These are phyloP conservation scores for Hymenoscyphus infarciens DNA, from an alignment of 2,329 filamentous ascomycete genomes.

Conservation along the genomic window DNA sequence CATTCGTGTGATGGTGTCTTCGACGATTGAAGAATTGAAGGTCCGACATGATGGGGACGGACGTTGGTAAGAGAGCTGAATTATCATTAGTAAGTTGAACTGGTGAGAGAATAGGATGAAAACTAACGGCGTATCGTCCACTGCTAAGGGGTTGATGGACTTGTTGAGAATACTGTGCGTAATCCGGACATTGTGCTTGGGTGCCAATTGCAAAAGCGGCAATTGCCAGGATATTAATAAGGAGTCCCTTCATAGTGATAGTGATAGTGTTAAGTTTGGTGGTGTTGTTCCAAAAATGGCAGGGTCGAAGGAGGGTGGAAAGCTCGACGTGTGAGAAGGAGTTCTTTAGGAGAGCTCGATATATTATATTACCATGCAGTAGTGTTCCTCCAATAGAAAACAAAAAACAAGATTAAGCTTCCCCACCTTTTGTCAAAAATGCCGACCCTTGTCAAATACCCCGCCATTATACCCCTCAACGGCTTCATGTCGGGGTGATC, in stretches of 20 bases:
- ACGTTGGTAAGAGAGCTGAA: slow-evolving; percentile 71
- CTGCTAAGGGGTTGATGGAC: slow-evolving; percentile 68
- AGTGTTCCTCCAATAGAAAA: background rate
- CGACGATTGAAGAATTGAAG: slow-evolving; percentile 73
- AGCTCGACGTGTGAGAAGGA: background rate
- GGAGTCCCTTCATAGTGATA: slow-evolving; percentile 11
- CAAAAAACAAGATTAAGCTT: slow-evolving; percentile 6
- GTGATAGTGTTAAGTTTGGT: slow-evolving; percentile 10
- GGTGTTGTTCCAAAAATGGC: background rate
- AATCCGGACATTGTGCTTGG: slow-evolving; percentile 56
- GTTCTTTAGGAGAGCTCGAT: background rate
- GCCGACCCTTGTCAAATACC: slow-evolving; percentile 6
- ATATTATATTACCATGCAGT: background rate
- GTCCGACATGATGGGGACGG: slow-evolving; percentile 74
- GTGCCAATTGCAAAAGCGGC: slow-evolving; percentile 5
- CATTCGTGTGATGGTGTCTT: slow-evolving; percentile 70
- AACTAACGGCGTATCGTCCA: slow-evolving; percentile 54
- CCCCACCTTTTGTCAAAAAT: slow-evolving; percentile 8
- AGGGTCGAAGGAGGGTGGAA: background rate
- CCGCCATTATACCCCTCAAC: background rate
- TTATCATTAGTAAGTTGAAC: background rate
- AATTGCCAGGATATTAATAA: slow-evolving; percentile 9
- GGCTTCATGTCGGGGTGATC: background rate
- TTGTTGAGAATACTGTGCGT: slow-evolving; percentile 55
- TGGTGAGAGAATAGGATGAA: background rate